Evolutionary conservation across 1,284 basidiomycete species (phyloP), one percentile per base, ranked within the genome.

Genomic region (Cutaneotrichosporon cavernicola): DNA sequence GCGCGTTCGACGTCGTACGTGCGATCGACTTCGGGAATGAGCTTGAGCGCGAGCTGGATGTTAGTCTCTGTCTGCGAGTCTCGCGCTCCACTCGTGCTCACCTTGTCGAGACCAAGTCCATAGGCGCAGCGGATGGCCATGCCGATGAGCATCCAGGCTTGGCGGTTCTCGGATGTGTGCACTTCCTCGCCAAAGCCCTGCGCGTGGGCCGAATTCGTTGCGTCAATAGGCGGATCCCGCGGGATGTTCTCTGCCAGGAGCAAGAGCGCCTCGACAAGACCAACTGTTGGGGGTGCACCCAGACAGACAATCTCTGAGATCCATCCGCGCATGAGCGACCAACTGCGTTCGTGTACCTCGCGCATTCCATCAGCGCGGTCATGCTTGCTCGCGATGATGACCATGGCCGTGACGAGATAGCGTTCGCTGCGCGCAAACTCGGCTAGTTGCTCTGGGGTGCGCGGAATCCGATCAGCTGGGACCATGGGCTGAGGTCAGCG

Each of bases 301-400:
- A 76, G 66, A 46, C 76, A 76, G 43, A 74, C 73, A 31, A 80
- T 73, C 47, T 77, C 76, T 7, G 69, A 69, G 22, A 81, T 70
- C 72, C 78, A 80, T 14, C 73, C 76, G 70, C 78, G 67, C 75
- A 81, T 79, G 0, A 79, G 68, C 4, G 65, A 65, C 77, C 77
- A 78, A 18, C 76, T 70, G 22, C 71, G 71, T 22, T 76, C 75
- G 65, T 79, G 78, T 9, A 79, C 70, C 7, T 73, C 65, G 21
- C 73, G 65, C 68, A 78, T 75, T 5, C 69, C 71, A 6, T 69
- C 67, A 1, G 65, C 56, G 1, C 67, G 61, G 53, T 80, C 74
- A 58, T 78, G 73, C 13, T 80, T 72, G 61, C 76, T 78, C 1
- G 81, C 77, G 36, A 83, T 81, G 59, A 82, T 79, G 61, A 82